phyloP scores from a whole-genome alignment of 2,329 filamentous ascomycete species.

The Didymella sp. region DNA sequence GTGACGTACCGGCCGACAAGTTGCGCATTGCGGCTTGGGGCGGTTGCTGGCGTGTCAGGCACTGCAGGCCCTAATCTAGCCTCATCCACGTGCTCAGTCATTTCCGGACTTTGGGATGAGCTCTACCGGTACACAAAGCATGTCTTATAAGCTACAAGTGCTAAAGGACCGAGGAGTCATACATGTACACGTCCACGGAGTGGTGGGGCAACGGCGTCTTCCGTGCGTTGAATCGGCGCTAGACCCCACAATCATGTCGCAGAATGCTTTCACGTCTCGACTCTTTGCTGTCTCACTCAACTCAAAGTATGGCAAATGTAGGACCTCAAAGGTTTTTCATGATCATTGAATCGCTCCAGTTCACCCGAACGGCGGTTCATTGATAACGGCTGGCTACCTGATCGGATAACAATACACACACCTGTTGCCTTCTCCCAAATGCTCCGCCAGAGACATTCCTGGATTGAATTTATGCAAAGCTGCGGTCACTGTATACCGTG shows the following conservation, averaged over 20 bases:
- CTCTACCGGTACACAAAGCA: no score
- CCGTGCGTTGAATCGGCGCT: no score
- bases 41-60: constrained; percentile 7
- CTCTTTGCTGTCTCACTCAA: no score
- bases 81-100: neutral
- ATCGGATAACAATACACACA: no score
- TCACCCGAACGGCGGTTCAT: neutral
- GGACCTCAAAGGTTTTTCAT: no score
- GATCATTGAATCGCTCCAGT: no score
- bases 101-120: neutral
- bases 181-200: neutral
- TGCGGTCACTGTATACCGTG: neutral
- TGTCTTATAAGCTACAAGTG: neutral
- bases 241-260: neutral
- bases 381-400: neutral
- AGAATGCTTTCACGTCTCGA: neutral
- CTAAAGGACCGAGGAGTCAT: neutral
- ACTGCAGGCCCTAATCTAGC: constrained; percentile 6
- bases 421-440: neutral
- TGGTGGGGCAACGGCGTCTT: neutral
- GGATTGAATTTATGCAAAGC: neutral
- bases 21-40: constrained; percentile 15
- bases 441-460: neutral
- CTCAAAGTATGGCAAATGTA: no score
- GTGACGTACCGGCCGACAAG: constrained; percentile 16